Percentiles rank a stretch among this genome's conserved stretches.
phyloP scores from a whole-genome alignment of 2,329 filamentous ascomycete genomes.

The Cyclaneusma minus region DNA sequence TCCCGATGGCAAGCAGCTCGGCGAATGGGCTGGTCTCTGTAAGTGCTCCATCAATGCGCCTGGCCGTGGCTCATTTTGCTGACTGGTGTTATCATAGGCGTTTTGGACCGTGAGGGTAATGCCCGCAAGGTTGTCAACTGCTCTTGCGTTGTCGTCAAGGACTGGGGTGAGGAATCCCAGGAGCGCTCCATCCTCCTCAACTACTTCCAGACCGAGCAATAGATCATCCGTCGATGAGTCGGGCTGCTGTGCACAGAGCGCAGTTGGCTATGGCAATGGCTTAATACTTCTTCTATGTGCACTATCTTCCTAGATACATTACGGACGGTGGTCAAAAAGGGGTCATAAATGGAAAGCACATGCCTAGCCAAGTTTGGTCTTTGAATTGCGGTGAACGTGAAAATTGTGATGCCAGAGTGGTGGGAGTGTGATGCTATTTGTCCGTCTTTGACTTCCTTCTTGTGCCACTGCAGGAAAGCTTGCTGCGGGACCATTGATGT shows the following conservation, averaged over 20 bases:
- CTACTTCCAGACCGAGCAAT: conserved; percentile 96
- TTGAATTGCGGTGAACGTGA: too few relatives aligned
- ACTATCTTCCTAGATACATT: conserved; percentile 41
- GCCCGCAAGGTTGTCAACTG: conserved; percentile 99
- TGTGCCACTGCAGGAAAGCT: too few relatives aligned
- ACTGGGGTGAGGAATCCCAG: conserved; percentile 99
- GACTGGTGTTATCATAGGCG: conserved; percentile 40
- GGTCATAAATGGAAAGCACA: too few relatives aligned
- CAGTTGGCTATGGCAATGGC: conserved; percentile 12
- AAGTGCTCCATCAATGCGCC: conserved; percentile 32
- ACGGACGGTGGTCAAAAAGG: too few relatives aligned
- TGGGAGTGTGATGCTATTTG: too few relatives aligned
- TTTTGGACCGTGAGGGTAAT: conserved; percentile 98
- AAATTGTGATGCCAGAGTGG: too few relatives aligned
- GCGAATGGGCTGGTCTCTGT: conserved; percentile 99
- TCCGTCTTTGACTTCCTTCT: too few relatives aligned
- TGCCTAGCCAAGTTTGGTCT: too few relatives aligned
- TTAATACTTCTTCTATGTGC: conserved; percentile 9
- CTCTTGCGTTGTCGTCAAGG: conserved; percentile 98
- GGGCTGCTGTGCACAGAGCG: conserved; percentile 13
- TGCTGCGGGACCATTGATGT: too few relatives aligned
- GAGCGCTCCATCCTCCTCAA: conserved; percentile 98
- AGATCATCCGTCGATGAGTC: conserved; percentile 22
- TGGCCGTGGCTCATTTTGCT: conserved; percentile 4
- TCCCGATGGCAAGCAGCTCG: conserved; percentile 97